These are phyloP conservation scores for Termitomyces sp. DNA, from an alignment of 768 basidiomycete genomes.

Conservation along the genomic window DNA sequence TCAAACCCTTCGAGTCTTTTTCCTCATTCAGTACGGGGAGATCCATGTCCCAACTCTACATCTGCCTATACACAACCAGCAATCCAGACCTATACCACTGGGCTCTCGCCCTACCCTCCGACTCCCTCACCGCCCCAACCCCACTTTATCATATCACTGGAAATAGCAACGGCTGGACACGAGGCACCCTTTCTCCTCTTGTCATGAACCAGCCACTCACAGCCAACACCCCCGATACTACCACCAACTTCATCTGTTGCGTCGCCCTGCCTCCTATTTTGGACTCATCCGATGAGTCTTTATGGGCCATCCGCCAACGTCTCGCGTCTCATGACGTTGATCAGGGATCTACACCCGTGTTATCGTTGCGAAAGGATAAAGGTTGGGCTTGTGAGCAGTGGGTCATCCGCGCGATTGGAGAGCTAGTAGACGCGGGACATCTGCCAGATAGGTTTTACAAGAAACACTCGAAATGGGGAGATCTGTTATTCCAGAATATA, in stretches of 20 bases:
- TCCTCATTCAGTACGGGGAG: no score
- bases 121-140: background rate
- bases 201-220: background rate
- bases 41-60: background rate
- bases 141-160: conserved; percentile 5
- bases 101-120: background rate
- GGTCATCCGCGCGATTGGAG: background rate
- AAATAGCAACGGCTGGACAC: conserved; percentile 3
- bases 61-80: background rate
- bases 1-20: no score
- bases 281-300: background rate
- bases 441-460: background rate
- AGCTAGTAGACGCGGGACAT: background rate
- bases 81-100: background rate
- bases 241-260: background rate
- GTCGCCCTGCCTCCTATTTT: background rate
- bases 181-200: conserved; percentile 1
- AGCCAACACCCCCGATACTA: background rate
- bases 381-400: conserved; percentile 1
- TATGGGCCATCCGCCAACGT: background rate
- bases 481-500: background rate
- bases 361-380: background rate
- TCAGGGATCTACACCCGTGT: background rate
- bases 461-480: background rate
- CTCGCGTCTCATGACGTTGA: background rate